phyloP scores from a whole-genome alignment of 2,329 filamentous ascomycete genomes.

The Coleophoma eucalyptorum region DNA sequence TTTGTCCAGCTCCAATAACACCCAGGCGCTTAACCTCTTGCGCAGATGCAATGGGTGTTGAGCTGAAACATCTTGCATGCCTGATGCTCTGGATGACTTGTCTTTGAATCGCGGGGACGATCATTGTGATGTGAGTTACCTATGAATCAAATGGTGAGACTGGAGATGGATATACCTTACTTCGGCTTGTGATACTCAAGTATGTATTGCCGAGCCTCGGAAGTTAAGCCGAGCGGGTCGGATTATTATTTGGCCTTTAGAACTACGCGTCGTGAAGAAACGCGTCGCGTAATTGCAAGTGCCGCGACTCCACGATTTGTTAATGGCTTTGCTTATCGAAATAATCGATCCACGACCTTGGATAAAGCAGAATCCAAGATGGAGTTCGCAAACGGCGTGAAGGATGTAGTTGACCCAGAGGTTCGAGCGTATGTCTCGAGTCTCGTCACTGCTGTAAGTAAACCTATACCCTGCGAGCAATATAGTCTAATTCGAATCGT shows the following conservation, averaged over 20 bases:
- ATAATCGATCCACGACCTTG: not conserved
- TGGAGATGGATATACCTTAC: no score
- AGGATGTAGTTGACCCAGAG: slow-evolving; percentile 78
- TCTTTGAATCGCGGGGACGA: slow-evolving; percentile 18
- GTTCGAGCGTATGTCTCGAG: slow-evolving; percentile 92
- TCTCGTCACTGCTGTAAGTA: slow-evolving; percentile 73
- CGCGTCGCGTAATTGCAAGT: no score
- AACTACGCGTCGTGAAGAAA: no score
- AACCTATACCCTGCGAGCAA: slow-evolving; percentile 6
- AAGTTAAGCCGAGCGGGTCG: no score
- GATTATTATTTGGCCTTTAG: no score
- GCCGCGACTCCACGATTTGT: no score
- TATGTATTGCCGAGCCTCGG: no score
- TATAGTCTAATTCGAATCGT: slow-evolving; percentile 17
- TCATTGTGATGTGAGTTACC: slow-evolving; percentile 15
- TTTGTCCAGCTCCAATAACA: slow-evolving; percentile 92
- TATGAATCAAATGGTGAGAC: no score
- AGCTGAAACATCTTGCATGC: slow-evolving; percentile 60
- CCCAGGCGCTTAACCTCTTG: slow-evolving; percentile 82
- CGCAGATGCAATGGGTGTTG: slow-evolving; percentile 53
- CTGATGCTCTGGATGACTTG: slow-evolving; percentile 16
- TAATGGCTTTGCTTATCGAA: no score
- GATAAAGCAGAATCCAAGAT: slow-evolving; percentile 32
- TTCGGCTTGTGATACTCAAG: no score
- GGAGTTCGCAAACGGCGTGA: slow-evolving; percentile 48